Percentiles rank a stretch among this genome's conserved stretches.
phyloP scores from a whole-genome alignment of 164 flowering plant species.

The Liriodendron chinense region DNA sequence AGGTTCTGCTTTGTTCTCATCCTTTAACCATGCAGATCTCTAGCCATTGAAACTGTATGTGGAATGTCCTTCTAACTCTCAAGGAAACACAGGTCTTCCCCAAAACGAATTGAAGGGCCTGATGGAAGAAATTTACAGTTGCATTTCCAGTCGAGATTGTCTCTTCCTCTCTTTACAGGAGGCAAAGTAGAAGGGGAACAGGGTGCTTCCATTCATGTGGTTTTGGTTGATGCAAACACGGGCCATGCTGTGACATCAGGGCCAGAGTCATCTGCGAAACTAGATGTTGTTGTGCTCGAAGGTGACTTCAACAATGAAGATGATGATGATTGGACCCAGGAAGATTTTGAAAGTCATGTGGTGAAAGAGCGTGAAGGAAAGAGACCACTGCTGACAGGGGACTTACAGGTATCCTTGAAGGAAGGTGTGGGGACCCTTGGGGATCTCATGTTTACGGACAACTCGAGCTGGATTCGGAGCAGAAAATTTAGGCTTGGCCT shows the following conservation, averaged over 20 bases:
- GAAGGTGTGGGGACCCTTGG: conserved; percentile 96
- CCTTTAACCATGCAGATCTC: neutral
- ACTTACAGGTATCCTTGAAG: conserved; percentile 69
- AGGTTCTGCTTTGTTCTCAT: neutral
- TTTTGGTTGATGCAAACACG: conserved; percentile 69
- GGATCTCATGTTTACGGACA: conserved; percentile 89
- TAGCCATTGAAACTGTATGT: too few relatives aligned
- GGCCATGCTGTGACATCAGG: conserved; percentile 69
- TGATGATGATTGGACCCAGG: conserved; percentile 74
- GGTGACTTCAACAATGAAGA: conserved; percentile 95
- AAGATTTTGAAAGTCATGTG: conserved; percentile 85
- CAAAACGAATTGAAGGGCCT: conserved; percentile 74
- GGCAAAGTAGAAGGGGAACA: conserved; percentile 98
- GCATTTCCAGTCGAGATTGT: conserved; percentile 70
- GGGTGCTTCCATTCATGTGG: conserved; percentile 80
- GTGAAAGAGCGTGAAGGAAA: conserved; percentile 97
- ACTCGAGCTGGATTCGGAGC: conserved; percentile 97
- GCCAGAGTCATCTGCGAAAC: conserved; percentile 69
- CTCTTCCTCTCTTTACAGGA: conserved; percentile 89
- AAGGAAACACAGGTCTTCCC: conserved; percentile 60
- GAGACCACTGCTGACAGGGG: conserved; percentile 90
- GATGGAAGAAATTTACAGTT: conserved; percentile 84
- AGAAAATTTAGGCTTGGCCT: conserved; percentile 91
- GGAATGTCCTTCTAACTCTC: neutral
- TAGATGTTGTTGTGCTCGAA: conserved; percentile 91